Evolutionary conservation across 257 asterid species (phyloP), one percentile per base, ranked within the genome.

Genomic region (Galeopsis tetrahit): DNA sequence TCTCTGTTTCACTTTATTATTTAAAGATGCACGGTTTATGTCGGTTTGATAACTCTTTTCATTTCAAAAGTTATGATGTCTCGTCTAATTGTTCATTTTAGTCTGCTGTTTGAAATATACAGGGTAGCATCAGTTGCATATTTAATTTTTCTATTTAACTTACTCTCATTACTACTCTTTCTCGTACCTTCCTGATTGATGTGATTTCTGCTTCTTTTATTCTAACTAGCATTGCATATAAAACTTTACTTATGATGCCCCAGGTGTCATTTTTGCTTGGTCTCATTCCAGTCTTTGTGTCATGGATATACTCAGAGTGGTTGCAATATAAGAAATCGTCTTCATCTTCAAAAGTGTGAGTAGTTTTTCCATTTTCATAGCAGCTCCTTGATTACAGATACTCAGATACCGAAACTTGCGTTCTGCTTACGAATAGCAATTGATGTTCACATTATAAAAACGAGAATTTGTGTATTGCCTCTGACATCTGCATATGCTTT

Each of bases 251-350:
- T 77, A 46, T 65, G 72, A 52, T 83, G 71, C 65, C 36, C 44
- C 89, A 91, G 95, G 95, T 89, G 85, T 89, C 97, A 67, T 91
- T 87, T 83, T 77, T 92, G 76, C 93, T 92, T 74, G 97, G 96
- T 69, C 62, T 78, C 68, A 68, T 89, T 66, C 96, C 97, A 38
- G 75, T 91, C 71, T 61, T 92, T 67, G 76, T 85, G 49, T 82
- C 93, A 42, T 92, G 96, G 97, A 66, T 88, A 44, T 89, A 92
- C 78, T 75, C 95, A 11, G 96, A 92, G 81, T 88, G 89, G 88
- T 75, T 92, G 80, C 93, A 83, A 77, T 80, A 85, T 78, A 85
- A 64, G 70, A 91, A 82, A 81, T 75, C 88, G 48, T 76, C 87
- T 38, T 69, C 77, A 33, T 74, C 71, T 33, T 51, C 82, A 32